These are phyloP conservation scores for Ceratorhiza oryzae-sativae DNA, from an alignment of 1,284 basidiomycete species.

Conservation along the genomic window DNA sequence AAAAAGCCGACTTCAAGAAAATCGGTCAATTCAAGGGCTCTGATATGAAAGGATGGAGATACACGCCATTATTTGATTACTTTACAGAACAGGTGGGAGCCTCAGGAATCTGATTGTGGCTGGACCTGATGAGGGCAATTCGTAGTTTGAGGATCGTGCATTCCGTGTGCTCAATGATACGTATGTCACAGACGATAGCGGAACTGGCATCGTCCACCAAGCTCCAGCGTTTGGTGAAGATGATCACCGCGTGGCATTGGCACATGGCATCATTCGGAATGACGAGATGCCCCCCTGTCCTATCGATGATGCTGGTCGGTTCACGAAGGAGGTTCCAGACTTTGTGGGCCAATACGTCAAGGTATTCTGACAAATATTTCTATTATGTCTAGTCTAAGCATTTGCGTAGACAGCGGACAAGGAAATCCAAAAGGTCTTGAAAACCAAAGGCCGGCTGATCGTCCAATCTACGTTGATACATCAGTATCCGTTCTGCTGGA, in stretches of 20 bases:
- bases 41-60: constrained; percentile 96
- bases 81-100: constrained; percentile 84
- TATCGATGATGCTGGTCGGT: constrained; percentile 87
- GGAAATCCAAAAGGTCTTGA: constrained; percentile 90
- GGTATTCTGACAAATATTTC: constrained; percentile 54
- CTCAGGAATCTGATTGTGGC: too few relatives aligned
- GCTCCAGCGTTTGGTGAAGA: constrained; percentile 99
- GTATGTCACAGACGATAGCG: constrained; percentile 93
- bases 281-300: constrained; percentile 98
- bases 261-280: constrained; percentile 77
- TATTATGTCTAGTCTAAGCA: not conserved
- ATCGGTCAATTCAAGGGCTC: constrained; percentile 84
- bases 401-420: constrained; percentile 82
- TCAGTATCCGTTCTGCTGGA: constrained; percentile 98
- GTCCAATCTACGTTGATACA: constrained; percentile 89
- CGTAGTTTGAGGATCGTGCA: constrained; percentile 87
- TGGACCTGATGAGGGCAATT: not conserved
- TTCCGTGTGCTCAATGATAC: constrained; percentile 91
- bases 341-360: constrained; percentile 94
- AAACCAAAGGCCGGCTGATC: constrained; percentile 86
- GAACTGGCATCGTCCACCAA: constrained; percentile 99
- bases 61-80: constrained; percentile 95
- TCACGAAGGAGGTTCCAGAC: constrained; percentile 89
- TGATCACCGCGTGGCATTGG: constrained; percentile 93
- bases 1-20: constrained; percentile 97